Base-by-base conservation (phyloP, 1,139 yeast genomes). In the Hanseniaspora sp. region DNA sequence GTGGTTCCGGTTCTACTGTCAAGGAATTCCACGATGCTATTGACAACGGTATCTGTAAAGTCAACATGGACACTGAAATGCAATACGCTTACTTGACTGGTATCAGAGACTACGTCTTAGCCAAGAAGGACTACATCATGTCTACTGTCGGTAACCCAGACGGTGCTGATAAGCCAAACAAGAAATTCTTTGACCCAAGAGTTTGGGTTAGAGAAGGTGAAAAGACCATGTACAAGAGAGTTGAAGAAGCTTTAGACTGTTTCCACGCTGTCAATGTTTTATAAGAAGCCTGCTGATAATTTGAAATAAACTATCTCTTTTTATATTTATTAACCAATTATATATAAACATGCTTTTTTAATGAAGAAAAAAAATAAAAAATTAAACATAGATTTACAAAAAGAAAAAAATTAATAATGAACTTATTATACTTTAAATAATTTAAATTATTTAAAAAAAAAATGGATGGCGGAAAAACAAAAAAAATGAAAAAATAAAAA, bases 161-260 rank as follows among this genome's bases (percentile, higher is more conserved):
- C 34, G 98, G 97, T 73, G 94, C 77, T 56, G 97, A 92, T 77
- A 86, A 88, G 80, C 98, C 98, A 78, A 86, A 86, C 85, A 90
- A 90, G 88, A 90, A 90, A 79, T 88, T 75, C 87, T 92, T 87
- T 72, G 99, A 92, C 78, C 99, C 99, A 77, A 92, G 99, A 83
- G 97, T 90, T 74, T 92, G 98, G 98, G 96, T 92, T 64, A 90
- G 98, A 81, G 97, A 90, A 76, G 98, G 98, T 80, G 99, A 92
- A 80, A 87, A 88, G 90, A 88, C 97, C 72, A 92, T 92, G 97
- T 66, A 82, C 63, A 75, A 73, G 64, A 86, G 96, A 82, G 79
- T 94, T 68, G 63, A 83, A 60, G 84, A 82, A 72, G 94, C 95
- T 69, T 79, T 92, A 71, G 78, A 75, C 55, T 77, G 86, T 70